phyloP scores from a whole-genome alignment of 805 yeast genomes.

The Yamadazyma sp. region DNA sequence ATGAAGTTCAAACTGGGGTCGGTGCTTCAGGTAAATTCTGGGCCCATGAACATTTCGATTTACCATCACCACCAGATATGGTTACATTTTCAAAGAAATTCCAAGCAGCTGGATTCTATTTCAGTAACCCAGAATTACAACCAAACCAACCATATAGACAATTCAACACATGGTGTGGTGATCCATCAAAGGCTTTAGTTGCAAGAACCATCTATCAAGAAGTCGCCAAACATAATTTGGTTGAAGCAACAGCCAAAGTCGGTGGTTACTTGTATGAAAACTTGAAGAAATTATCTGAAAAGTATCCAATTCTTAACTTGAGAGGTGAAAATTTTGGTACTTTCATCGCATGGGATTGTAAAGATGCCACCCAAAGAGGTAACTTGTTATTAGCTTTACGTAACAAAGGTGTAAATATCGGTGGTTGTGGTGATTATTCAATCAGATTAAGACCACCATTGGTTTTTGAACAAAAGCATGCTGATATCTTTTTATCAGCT shows the following conservation, averaged over 20 bases:
- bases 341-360: slow-evolving; percentile 63
- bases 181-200: slow-evolving; percentile 64
- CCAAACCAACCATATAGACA: slow-evolving; percentile 65
- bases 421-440: slow-evolving; percentile 61
- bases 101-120: slow-evolving; percentile 72
- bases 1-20: slow-evolving; percentile 74
- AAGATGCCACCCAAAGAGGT: slow-evolving; percentile 42
- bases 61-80: slow-evolving; percentile 61
- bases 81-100: slow-evolving; percentile 71
- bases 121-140: slow-evolving; percentile 54
- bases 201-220: slow-evolving; percentile 61
- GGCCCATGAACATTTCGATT: slow-evolving; percentile 70
- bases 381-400: slow-evolving; percentile 44
- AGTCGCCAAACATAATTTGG: slow-evolving; percentile 46
- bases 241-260: slow-evolving; percentile 45
- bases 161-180: slow-evolving; percentile 80
- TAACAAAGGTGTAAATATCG: slow-evolving; percentile 57
- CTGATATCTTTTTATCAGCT: slow-evolving; percentile 51
- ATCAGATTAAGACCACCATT: slow-evolving; percentile 66
- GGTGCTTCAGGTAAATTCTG: slow-evolving; percentile 72
- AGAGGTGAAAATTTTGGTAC: slow-evolving; percentile 66
- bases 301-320: slow-evolving; percentile 47
- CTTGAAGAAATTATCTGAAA: slow-evolving; percentile 36
- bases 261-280: slow-evolving; percentile 53
- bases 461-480: slow-evolving; percentile 59